phyloP scores from a whole-genome alignment of 176 grass and related monocot species.

The Phoenix roebelenii region DNA sequence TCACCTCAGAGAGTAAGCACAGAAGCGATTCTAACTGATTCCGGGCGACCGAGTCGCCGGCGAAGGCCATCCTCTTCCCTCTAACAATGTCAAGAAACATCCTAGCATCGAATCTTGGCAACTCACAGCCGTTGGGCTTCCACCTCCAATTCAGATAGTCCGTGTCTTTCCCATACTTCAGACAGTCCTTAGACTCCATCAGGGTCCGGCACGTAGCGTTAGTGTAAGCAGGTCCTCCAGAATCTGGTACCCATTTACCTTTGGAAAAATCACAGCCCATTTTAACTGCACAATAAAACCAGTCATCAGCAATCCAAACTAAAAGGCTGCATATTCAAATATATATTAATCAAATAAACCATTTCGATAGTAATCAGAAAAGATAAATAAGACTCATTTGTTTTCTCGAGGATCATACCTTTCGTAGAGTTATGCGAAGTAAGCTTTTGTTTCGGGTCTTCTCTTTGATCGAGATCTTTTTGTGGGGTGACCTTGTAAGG shows the following conservation, averaged over 20 bases:
- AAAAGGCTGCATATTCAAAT: too few relatives aligned
- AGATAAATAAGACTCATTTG: too few relatives aligned
- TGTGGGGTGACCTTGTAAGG: too few relatives aligned
- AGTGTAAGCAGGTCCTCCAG: slow-evolving; percentile 33
- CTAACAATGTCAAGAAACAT: slow-evolving; percentile 35
- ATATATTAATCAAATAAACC: too few relatives aligned
- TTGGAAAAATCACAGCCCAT: slow-evolving; percentile 35
- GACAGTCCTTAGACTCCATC: slow-evolving; percentile 21
- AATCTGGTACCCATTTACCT: slow-evolving; percentile 39
- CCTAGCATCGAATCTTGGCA: slow-evolving; percentile 34
- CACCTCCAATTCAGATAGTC: slow-evolving; percentile 63
- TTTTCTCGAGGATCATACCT: too few relatives aligned
- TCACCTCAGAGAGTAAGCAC: slow-evolving; percentile 31
- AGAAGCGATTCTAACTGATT: slow-evolving; percentile 71
- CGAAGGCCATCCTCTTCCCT: slow-evolving; percentile 52
- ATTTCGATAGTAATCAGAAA: too few relatives aligned
- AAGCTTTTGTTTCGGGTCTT: too few relatives aligned
- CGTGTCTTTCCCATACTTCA: slow-evolving; percentile 56
- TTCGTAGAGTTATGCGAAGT: too few relatives aligned
- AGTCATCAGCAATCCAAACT: too few relatives aligned
- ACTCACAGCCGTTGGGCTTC: slow-evolving; percentile 38
- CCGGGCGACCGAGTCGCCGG: slow-evolving; percentile 57
- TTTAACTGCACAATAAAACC: too few relatives aligned
- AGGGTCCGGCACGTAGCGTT: slow-evolving; percentile 49
- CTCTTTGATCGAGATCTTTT: too few relatives aligned